A percentile compares a stretch with the other conserved stretches of the same genome.
phyloP scores from a whole-genome alignment of 805 yeast genomes.

The Metschnikowia bowlesiae region DNA sequence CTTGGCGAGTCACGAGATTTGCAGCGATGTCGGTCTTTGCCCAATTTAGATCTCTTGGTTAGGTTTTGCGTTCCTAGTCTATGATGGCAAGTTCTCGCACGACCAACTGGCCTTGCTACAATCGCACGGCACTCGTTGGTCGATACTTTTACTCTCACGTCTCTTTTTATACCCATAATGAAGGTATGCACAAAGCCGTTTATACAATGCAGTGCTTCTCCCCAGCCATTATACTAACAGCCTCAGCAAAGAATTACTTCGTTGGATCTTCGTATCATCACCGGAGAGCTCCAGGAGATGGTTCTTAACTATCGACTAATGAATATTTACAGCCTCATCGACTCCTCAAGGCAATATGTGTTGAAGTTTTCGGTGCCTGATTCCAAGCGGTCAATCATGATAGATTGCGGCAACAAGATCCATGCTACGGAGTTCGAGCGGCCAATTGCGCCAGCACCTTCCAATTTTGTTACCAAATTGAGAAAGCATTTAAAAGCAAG shows the following conservation, averaged over 20 bases:
- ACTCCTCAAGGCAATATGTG: constrained; percentile 66
- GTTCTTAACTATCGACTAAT: constrained; percentile 68
- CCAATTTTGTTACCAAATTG: constrained; percentile 78
- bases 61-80: not conserved
- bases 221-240: not conserved
- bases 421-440: constrained; percentile 79
- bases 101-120: not conserved
- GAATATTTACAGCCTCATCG: constrained; percentile 77
- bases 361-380: constrained; percentile 81
- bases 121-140: not conserved
- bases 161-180: not conserved
- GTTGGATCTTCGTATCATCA: constrained; percentile 69
- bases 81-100: not conserved
- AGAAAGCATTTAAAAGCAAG: constrained; percentile 83
- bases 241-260: constrained; percentile 78
- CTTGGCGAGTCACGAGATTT: not conserved
- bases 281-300: constrained; percentile 56
- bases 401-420: constrained; percentile 82
- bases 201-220: not conserved
- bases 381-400: constrained; percentile 65
- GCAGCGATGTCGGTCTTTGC: not conserved
- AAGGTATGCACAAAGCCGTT: not conserved
- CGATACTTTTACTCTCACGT: not conserved
- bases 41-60: not conserved
- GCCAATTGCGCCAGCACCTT: constrained; percentile 75